phyloP scores from a whole-genome alignment of 495 filamentous ascomycete species.

The Aspergillus taichungensis region DNA sequence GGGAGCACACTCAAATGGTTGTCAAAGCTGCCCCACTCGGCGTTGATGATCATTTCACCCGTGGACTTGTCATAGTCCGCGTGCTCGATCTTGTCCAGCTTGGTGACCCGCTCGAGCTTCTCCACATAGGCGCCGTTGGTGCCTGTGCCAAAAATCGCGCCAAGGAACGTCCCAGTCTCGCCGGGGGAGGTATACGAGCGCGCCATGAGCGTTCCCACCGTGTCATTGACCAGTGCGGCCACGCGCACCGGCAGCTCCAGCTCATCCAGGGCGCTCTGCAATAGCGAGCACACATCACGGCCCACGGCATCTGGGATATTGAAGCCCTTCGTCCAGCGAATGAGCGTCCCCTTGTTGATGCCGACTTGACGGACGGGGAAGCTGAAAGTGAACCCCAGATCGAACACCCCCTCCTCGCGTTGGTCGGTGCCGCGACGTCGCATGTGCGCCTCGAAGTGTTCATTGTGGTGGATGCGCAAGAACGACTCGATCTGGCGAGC shows the following conservation, averaged over 20 bases:
- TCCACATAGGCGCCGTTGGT: constrained; percentile 89
- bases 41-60: constrained; percentile 95
- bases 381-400: constrained; percentile 93
- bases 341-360: constrained; percentile 85
- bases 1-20: constrained; percentile 83
- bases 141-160: constrained; percentile 86
- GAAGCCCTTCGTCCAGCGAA: constrained; percentile 98
- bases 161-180: constrained; percentile 75
- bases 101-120: constrained; percentile 41
- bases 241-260: constrained; percentile 84
- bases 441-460: constrained; percentile 70
- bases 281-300: constrained; percentile 84
- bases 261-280: constrained; percentile 86
- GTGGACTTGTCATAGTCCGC: constrained; percentile 69
- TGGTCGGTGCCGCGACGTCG: constrained; percentile 49
- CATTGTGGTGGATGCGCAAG: constrained; percentile 76
- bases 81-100: constrained; percentile 35
- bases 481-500: constrained; percentile 87
- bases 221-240: constrained; percentile 93
- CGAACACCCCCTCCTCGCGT: constrained; percentile 65
- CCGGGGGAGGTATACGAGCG: constrained; percentile 89
- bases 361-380: constrained; percentile 92
- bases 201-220: constrained; percentile 95
- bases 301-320: constrained; percentile 88
- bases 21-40: constrained; percentile 98